A percentile compares a stretch with the other conserved stretches of the same genome.
Evolutionary conservation across 345 rosid genomes (phyloP).

Genomic region (Cardamine occulta): DNA sequence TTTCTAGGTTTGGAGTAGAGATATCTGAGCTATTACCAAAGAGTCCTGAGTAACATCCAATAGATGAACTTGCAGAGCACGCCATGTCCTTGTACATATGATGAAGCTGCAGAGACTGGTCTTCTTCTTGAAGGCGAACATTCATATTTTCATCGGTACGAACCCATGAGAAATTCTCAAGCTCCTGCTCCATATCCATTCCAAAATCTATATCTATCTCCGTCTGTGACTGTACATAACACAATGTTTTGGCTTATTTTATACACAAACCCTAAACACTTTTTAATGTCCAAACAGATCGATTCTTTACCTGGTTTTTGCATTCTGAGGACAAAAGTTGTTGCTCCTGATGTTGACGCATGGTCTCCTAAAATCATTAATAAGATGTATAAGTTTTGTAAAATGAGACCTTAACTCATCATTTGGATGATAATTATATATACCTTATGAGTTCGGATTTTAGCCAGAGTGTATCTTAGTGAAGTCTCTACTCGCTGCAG

Average conservation of each 20-base stretch:
- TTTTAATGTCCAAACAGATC: background rate
- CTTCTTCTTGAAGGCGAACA: constrained; percentile 49
- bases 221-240: constrained; percentile 43
- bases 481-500: constrained; percentile 66
- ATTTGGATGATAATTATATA: constrained; percentile 35
- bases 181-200: constrained; percentile 59
- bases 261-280: background rate
- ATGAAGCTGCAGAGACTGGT: constrained; percentile 47
- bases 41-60: constrained; percentile 63
- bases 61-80: constrained; percentile 64
- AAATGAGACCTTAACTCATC: constrained; percentile 14
- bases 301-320: constrained; percentile 50
- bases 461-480: constrained; percentile 54
- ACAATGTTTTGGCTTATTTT: background rate
- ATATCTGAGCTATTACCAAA: constrained; percentile 59
- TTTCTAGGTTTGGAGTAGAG: constrained; percentile 56
- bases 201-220: constrained; percentile 56
- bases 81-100: constrained; percentile 59
- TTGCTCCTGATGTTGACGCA: constrained; percentile 37
- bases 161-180: constrained; percentile 61
- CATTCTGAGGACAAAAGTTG: constrained; percentile 54
- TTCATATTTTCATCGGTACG: constrained; percentile 50
- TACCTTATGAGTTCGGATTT: constrained; percentile 60
- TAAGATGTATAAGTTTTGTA: constrained; percentile 20
- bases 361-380: constrained; percentile 22